Evolutionary conservation across 306 rosid species (phyloP).

Genomic region (Inga leiocalycina): DNA sequence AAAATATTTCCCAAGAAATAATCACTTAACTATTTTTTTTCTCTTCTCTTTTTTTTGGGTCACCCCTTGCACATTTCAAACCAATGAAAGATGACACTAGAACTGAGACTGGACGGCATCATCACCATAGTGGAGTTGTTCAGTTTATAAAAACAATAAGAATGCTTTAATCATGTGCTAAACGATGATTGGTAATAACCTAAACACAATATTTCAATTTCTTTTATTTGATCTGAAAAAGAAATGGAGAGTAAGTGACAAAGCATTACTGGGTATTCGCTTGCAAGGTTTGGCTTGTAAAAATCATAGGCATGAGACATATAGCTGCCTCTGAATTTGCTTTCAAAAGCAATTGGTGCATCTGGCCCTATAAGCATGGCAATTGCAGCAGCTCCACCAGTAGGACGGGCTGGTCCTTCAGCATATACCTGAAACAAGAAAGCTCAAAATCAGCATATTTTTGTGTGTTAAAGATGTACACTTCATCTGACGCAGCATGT

Average conservation of each 20-base stretch:
- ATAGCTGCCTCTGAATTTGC: slow-evolving; percentile 79
- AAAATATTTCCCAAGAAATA: neutral
- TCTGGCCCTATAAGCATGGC: slow-evolving; percentile 84
- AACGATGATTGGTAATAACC: neutral
- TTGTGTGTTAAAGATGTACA: neutral
- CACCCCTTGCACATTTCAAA: slow-evolving; percentile 7
- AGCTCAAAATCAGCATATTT: slow-evolving; percentile 7
- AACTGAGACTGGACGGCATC: neutral
- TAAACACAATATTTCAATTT: neutral
- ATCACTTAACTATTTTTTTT: neutral
- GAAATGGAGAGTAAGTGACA: neutral
- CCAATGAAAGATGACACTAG: neutral
- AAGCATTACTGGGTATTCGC: slow-evolving; percentile 80
- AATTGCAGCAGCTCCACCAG: slow-evolving; percentile 95
- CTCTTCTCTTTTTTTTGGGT: neutral
- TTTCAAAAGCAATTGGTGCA: slow-evolving; percentile 83
- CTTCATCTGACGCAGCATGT: neutral
- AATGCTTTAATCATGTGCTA: slow-evolving; percentile 8
- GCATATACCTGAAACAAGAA: slow-evolving; percentile 72
- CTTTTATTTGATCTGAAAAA: neutral
- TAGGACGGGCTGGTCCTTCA: slow-evolving; percentile 93
- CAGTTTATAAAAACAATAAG: neutral
- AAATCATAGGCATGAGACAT: slow-evolving; percentile 88
- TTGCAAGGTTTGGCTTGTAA: slow-evolving; percentile 87
- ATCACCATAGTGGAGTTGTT: neutral